Percentiles rank a stretch among this genome's conserved stretches.
Evolutionary conservation across 2,329 filamentous ascomycete species (phyloP).

Genomic region (Ambrosiella xylebori): DNA sequence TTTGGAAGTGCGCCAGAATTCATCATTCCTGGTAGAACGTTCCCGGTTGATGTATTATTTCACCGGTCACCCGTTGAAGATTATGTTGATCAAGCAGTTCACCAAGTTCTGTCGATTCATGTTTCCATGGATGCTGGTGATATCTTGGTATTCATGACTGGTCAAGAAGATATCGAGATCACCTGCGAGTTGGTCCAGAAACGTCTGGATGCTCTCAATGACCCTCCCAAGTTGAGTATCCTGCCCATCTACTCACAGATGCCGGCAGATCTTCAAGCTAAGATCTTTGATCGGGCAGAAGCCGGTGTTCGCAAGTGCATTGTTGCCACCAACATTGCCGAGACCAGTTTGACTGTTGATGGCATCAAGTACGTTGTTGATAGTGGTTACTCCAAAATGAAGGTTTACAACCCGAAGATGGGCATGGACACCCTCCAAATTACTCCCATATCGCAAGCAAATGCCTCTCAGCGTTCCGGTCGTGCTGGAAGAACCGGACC

Average conservation of each 20-base stretch:
- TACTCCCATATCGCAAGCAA: slow-evolving; percentile 92
- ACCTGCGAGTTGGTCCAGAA: slow-evolving; percentile 90
- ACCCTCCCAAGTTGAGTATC: slow-evolving; percentile 86
- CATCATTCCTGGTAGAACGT: slow-evolving; percentile 86
- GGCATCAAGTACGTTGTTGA: slow-evolving; percentile 99
- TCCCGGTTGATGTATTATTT: slow-evolving; percentile 92
- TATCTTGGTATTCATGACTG: slow-evolving; percentile 98
- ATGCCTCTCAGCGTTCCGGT: slow-evolving; percentile 81
- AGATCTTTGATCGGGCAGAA: slow-evolving; percentile 85
- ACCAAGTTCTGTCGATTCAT: slow-evolving; percentile 88
- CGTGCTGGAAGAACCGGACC: slow-evolving; percentile 88
- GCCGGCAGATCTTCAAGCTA: slow-evolving; percentile 93
- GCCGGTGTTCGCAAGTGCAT: slow-evolving; percentile 93
- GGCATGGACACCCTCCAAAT: slow-evolving; percentile 98
- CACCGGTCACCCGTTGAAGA: slow-evolving; percentile 90
- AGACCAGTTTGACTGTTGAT: slow-evolving; percentile 93
- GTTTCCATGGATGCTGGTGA: slow-evolving; percentile 86
- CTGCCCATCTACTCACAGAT: slow-evolving; percentile 98
- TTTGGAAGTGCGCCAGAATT: slow-evolving; percentile 95
- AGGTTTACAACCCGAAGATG: slow-evolving; percentile 97
- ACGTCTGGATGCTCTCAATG: slow-evolving; percentile 71
- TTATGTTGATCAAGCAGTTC: slow-evolving; percentile 92
- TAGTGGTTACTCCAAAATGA: slow-evolving; percentile 88
- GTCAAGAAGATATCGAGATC: slow-evolving; percentile 93
- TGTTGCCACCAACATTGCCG: slow-evolving; percentile 94